Conservation (phyloP, 1,139 yeast genomes). For the Candida sp. region DNA sequence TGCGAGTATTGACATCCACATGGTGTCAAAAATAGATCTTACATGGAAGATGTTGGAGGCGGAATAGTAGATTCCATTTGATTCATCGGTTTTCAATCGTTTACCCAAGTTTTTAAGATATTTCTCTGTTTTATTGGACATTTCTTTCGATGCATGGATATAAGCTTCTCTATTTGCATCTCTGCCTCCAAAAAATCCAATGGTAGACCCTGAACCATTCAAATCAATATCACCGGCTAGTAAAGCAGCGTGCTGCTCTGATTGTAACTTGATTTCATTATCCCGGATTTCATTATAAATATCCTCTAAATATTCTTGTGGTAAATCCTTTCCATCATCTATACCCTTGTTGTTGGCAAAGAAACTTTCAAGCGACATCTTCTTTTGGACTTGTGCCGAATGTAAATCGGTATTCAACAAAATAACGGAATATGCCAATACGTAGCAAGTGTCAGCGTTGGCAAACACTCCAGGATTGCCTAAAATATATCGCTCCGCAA, state of each 20-base stretch:
- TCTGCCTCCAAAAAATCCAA: conserved; percentile 71
- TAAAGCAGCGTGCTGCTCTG: conserved; percentile 93
- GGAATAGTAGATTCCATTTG: conserved; percentile 31
- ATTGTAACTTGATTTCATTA: conserved; percentile 85
- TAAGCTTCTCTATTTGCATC: conserved; percentile 84
- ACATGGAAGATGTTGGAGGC: conserved; percentile 89
- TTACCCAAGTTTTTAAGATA: conserved; percentile 71
- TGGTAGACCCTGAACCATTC: conserved; percentile 27
- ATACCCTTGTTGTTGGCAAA: conserved; percentile 87
- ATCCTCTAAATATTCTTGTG: conserved; percentile 63
- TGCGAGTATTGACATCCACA: conserved; percentile 97
- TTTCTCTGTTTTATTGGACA: conserved; percentile 85
- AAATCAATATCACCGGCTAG: conserved; percentile 58
- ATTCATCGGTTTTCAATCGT: conserved; percentile 28
- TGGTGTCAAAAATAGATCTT: conserved; percentile 85
- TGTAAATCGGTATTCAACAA: conserved; percentile 94
- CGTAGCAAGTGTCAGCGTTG: conserved; percentile 92
- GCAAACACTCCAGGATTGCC: conserved; percentile 87
- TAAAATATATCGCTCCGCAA: conserved; percentile 87
- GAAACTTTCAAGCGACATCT: conserved; percentile 89
- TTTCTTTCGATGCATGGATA: conserved; percentile 87
- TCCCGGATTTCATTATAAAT: conserved; percentile 74
- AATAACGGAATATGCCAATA: conserved; percentile 87
- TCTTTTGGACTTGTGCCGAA: conserved; percentile 76
- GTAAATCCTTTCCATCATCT: conserved; percentile 85